Percentiles rank a stretch among this genome's conserved stretches.
phyloP scores from a whole-genome alignment of 2,329 filamentous ascomycete species.

The Fusarium lyarnte region DNA sequence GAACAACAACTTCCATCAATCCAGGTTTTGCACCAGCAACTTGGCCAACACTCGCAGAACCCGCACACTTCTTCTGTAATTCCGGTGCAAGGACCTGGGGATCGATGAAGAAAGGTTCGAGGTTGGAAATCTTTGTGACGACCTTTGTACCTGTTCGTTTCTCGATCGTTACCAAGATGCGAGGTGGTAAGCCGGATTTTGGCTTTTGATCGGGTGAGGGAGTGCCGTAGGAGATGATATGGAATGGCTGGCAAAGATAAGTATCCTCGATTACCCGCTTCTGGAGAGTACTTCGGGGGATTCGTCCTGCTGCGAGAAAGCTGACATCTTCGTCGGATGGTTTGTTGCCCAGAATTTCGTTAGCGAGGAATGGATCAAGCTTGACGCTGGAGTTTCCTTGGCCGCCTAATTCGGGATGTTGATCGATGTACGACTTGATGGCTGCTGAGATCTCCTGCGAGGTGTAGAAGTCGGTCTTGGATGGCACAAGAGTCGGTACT shows the following conservation, averaged over 20 bases:
- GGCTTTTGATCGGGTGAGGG: slow-evolving; percentile 29
- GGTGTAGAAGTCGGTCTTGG: slow-evolving; percentile 37
- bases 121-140: slow-evolving; percentile 36
- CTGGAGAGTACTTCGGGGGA: slow-evolving; percentile 30
- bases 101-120: slow-evolving; percentile 37
- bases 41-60: slow-evolving; percentile 37
- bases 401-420: slow-evolving; percentile 28
- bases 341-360: slow-evolving; percentile 28
- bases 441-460: slow-evolving; percentile 30
- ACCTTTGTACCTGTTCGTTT: slow-evolving; percentile 39
- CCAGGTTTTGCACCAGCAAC: slow-evolving; percentile 35
- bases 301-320: slow-evolving; percentile 28
- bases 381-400: slow-evolving; percentile 31
- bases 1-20: slow-evolving; percentile 35
- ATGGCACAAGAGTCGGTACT: slow-evolving; percentile 32
- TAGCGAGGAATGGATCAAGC: slow-evolving; percentile 34
- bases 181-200: slow-evolving; percentile 32
- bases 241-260: slow-evolving; percentile 32
- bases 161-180: slow-evolving; percentile 31
- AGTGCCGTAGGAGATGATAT: slow-evolving; percentile 23
- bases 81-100: slow-evolving; percentile 35
- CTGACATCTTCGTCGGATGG: slow-evolving; percentile 32
- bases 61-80: slow-evolving; percentile 37
- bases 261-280: slow-evolving; percentile 33
- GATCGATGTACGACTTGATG: slow-evolving; percentile 35